phyloP scores from a whole-genome alignment of 345 rosid species.

The Euclidium syriacum region DNA sequence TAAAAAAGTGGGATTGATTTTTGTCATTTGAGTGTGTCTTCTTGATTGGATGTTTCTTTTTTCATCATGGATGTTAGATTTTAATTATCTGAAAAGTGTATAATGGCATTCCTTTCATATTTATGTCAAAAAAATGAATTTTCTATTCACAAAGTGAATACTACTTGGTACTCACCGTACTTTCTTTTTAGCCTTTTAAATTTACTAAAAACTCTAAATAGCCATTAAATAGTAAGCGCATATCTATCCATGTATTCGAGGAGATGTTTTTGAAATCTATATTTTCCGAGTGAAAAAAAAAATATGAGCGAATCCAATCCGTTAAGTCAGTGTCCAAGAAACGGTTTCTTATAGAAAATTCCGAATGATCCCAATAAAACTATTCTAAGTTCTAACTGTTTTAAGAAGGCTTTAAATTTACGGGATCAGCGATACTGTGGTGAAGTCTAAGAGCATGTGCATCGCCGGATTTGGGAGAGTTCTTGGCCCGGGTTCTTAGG shows the following conservation, averaged over 20 bases:
- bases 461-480: too few species aligned
- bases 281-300: too few species aligned
- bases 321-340: too few species aligned
- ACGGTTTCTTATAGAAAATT: too few species aligned
- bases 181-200: background rate
- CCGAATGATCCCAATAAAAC: too few species aligned
- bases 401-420: background rate
- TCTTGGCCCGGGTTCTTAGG: too few species aligned
- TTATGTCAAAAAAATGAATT: background rate
- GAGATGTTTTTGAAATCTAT: too few species aligned
- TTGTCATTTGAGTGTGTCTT: conserved; percentile 1
- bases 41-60: too few species aligned
- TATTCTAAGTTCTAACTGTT: too few species aligned
- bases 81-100: background rate
- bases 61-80: background rate
- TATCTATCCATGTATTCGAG: too few species aligned
- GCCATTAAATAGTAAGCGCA: background rate
- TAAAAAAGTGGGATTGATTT: background rate
- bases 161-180: background rate
- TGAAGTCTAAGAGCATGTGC: background rate
- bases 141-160: background rate
- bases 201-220: background rate
- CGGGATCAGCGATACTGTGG: background rate
- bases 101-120: background rate
- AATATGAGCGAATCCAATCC: too few species aligned